Base-by-base conservation (phyloP, 225 moss, liverwort and hornwort species). In the Straminergon stramineum region DNA sequence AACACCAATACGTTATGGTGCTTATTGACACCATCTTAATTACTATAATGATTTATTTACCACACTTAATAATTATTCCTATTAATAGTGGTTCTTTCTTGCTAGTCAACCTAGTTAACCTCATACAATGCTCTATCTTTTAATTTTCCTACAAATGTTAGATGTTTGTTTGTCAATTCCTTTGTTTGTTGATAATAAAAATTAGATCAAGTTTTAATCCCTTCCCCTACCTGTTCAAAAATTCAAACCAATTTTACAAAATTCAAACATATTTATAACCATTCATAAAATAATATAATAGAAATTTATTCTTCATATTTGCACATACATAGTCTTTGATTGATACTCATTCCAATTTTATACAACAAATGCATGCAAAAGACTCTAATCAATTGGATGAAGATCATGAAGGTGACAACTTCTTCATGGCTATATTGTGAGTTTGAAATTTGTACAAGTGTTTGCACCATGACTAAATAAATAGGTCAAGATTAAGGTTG, bases 1-100 rank as follows among this genome's bases (percentile, higher is more conserved):
- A 92, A 88, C 86, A 88, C 93, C 92, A 92, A 58, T 93, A 93
- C 31, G 71, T 82, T 74, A 92, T 82, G 37, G 87, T 75, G 41
- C 34, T 63, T 30, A 92, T 41, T 41, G 70, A 69, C 24, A 78
- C 52, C 93, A 93, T 93, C 43, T 61, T 57, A 28, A 14, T 37
- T 75, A 18, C 24, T 52, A 34, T 13, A 63, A 35, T 37, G 2
- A 57, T 35, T 51, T 86, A 35, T 43, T 28, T 23, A 24, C 0
- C 5, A 11, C 26, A 27, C 22, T 30, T 17, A 39, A 58, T 11
- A 26, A 58, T n/a, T 17, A 57, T 57, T 80, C 5, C 7, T 27
- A 57, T 16, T 15, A 57, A 31, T 61, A 16, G 7, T 31, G 9
- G 5, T 39, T 45, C 0, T 45, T 45, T 70, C n/a, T 84, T 70